Base-by-base conservation (phyloP, 495 filamentous ascomycete species). In the Astrothelium macrocarpum region DNA sequence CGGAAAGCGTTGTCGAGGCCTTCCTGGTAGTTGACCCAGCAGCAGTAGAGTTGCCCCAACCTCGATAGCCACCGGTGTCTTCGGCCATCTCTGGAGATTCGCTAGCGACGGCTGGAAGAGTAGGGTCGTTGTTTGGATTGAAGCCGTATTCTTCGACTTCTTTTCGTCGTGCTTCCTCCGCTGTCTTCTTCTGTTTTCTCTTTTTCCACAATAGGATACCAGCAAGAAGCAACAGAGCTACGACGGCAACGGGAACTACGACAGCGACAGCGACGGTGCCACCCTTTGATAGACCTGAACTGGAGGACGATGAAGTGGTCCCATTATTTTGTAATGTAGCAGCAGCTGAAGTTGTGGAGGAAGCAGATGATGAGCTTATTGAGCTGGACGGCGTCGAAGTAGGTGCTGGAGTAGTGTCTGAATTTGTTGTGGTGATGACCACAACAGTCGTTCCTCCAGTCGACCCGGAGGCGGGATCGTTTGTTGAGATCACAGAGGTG, bases 111-210 rank as follows among this genome's bases (percentile, higher is more conserved):
- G 80, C 81, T 26, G 91, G 90, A 2, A 93, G 76, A 2, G 88
- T 88, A 1, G 94, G 91, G 70, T 96, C 92, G 62, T 90, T 84
- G 75, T 97, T 97, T 9, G 93, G 94, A 72, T 97, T 97, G 78
- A 91, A 97, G 25, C 86, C 87, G 72, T 97, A 97, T 68, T 97
- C 94, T 72, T 97, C 93, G 2, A 96, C 89, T 71, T 97, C 95
- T 74, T 96, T 96, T 62, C 91, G 82, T 61, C 94, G 82, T 59
- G 90, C 84, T 66, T 96, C 94, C 68, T 90, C 89, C n/a, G 84
- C 86, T 49, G 86, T 86, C 77, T 89, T 95, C 43, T 86, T 84
- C 67, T 87, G 84, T 75, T 92, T 95, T 60, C 90, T 85, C 76
- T 83, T 90, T 67, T 89, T 84, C 90, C 90, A 98, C 65, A 95